phyloP scores from a whole-genome alignment of 2,329 filamentous ascomycete species.

The Alternaria novae-zelandiae region DNA sequence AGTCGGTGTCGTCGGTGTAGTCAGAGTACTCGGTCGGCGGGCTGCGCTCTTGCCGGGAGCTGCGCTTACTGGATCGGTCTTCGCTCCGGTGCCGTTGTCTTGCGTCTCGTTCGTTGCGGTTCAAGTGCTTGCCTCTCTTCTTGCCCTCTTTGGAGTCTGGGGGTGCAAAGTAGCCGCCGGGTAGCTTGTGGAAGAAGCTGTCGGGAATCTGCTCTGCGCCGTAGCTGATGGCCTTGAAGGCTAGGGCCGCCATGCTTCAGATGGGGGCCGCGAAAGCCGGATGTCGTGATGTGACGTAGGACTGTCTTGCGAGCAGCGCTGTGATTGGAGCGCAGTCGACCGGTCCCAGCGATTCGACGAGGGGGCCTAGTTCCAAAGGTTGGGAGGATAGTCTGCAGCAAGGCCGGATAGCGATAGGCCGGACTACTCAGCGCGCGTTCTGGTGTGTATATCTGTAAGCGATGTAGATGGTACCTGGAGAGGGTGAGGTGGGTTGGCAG shows the following conservation, averaged over 20 bases:
- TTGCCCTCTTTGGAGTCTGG: constrained; percentile 36
- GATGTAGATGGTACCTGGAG: constrained; percentile 14
- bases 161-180: constrained; percentile 47
- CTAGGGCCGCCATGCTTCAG: constrained; percentile 44
- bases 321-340: constrained; percentile 41
- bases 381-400: constrained; percentile 30
- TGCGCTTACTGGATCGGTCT: constrained; percentile 22
- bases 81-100: constrained; percentile 23
- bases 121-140: constrained; percentile 19
- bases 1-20: constrained; percentile 40
- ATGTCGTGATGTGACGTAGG: constrained; percentile 42
- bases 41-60: constrained; percentile 35
- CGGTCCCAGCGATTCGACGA: constrained; percentile 18
- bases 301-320: constrained; percentile 22
- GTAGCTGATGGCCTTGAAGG: constrained; percentile 48
- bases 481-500: constrained; percentile 3
- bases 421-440: constrained; percentile 5
- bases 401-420: constrained; percentile 11
- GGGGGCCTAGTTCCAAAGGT: constrained; percentile 19
- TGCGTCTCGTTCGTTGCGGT: constrained; percentile 20
- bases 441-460: constrained; percentile 5
- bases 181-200: constrained; percentile 46
- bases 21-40: constrained; percentile 38
- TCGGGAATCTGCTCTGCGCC: constrained; percentile 49
- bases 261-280: constrained; percentile 30